Conservation (phyloP, 192 early-diverging fungal species). For the Coemansia sp. region DNA sequence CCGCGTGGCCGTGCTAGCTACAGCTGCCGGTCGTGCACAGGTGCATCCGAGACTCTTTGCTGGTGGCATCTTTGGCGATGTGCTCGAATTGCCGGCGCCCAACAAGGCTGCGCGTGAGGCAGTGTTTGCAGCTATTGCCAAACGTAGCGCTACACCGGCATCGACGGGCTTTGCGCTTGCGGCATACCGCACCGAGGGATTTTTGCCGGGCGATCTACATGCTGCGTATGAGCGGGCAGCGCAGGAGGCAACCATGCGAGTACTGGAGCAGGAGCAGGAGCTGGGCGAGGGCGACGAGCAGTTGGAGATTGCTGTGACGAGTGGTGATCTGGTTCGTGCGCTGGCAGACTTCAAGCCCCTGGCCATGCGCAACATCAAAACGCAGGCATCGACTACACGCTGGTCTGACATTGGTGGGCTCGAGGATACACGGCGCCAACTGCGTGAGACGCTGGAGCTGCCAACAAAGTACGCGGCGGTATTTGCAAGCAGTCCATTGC, state of each 20-base stretch:
- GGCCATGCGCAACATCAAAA: slow-evolving; percentile 72
- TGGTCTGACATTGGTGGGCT: slow-evolving; percentile 93
- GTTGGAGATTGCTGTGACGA: slow-evolving; percentile 43
- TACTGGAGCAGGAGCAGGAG: slow-evolving; percentile 51
- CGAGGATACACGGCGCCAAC: slow-evolving; percentile 68
- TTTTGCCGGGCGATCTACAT: slow-evolving; percentile 75
- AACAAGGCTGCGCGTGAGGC: slow-evolving; percentile 39
- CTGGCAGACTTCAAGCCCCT: slow-evolving; percentile 75
- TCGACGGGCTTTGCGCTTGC: slow-evolving; percentile 64
- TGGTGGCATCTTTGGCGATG: slow-evolving; percentile 13
- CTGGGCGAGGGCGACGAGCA: slow-evolving; percentile 21
- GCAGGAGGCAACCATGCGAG: slow-evolving; percentile 75
- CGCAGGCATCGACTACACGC: slow-evolving; percentile 67
- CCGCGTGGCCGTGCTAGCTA: slow-evolving; percentile 29
- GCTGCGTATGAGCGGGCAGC: slow-evolving; percentile 73
- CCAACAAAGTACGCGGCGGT: slow-evolving; percentile 90
- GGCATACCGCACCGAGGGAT: slow-evolving; percentile 83
- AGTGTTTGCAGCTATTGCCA: slow-evolving; percentile 71
- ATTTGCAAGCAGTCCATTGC: slow-evolving; percentile 82
- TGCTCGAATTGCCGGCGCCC: slow-evolving; percentile 27
- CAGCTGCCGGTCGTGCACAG: slow-evolving; percentile 21
- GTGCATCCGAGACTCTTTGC: slow-evolving; percentile 28
- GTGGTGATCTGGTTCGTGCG: slow-evolving; percentile 70
- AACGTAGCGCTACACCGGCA: slow-evolving; percentile 49
- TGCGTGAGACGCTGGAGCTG: slow-evolving; percentile 93